Base-by-base conservation (phyloP, 2,329 filamentous ascomycete species). In the Colletotrichum falcatum region DNA sequence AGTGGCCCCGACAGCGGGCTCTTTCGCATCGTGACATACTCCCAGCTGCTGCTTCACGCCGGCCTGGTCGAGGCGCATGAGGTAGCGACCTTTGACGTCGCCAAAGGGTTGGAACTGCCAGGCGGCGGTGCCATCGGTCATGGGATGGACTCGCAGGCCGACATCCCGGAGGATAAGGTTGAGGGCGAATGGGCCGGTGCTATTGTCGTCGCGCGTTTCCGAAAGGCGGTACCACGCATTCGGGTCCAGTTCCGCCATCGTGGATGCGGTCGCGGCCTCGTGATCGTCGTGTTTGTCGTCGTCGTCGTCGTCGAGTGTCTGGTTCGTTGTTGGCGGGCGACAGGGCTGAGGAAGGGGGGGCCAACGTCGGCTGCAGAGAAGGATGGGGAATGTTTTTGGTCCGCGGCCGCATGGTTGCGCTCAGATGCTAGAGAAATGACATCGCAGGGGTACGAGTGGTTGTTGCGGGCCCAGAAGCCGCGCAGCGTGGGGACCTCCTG, bases 181-280 rank as follows among this genome's bases (percentile, higher is more conserved):
- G 63, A 64, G 60, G 3, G 46, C 28, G 20, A 81, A 77, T 0
- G 71, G 58, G 16, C 72, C 73, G 28, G 72, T 70, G 53, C 75
- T 74, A 28, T 73, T 72, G 69, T 81, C 79, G 37, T 81, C 78
- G 42, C 79, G 78, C 35, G 68, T 74, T 66, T 81, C 79, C 26
- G 75, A 77, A 23, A 81, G 48, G 62, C 79, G 77, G 65, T 79
- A 81, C 80, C 80, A 82, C 35, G 71, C 76, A 62, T 82, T 81
- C 33, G 76, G 58, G 74, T 82, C 77, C 51, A 81, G 44, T 49
- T 63, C 53, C 64, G 58, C 68, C 64, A 67, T 70, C 48, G 66
- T 70, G 56, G 54, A 14, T 54, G 58, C 51, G 35, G 37, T 49
- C 63, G 53, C 64, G 48, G 56, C 49, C 26, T 39, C 53, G 58